A percentile compares a stretch with the other conserved stretches of the same genome.
These are phyloP conservation scores for Dipodascopsis tothii DNA, from an alignment of 805 yeast species.

Conservation along the genomic window DNA sequence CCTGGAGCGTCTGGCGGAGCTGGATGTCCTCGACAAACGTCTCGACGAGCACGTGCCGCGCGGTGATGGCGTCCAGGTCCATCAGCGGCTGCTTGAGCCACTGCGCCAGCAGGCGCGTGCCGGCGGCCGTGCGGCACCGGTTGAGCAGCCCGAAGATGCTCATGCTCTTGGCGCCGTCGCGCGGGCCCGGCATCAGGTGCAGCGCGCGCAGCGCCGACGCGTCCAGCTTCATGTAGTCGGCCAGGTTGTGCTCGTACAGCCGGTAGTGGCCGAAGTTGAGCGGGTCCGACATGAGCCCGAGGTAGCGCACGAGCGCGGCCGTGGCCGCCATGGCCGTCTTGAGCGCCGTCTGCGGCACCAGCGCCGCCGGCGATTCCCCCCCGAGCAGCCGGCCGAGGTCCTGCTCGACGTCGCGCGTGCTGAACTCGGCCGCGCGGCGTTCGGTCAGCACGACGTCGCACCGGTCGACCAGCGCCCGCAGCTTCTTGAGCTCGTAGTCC, in stretches of 20 bases:
- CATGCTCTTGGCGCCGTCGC: conserved; percentile 42
- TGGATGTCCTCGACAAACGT: conserved; percentile 62
- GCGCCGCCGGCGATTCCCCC: conserved; percentile 29
- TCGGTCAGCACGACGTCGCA: conserved; percentile 69
- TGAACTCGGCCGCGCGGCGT: conserved; percentile 50
- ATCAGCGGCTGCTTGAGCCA: conserved; percentile 96
- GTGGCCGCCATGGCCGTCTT: conserved; percentile 53
- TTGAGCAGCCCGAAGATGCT: conserved; percentile 79
- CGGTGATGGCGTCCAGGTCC: conserved; percentile 47
- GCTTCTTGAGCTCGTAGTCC: conserved; percentile 55
- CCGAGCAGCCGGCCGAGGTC: conserved; percentile 68
- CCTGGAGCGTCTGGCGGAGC: conserved; percentile 56
- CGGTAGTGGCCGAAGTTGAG: conserved; percentile 46
- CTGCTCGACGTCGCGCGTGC: conserved; percentile 61
- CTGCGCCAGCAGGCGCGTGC: conserved; percentile 76
- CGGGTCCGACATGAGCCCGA: conserved; percentile 55
- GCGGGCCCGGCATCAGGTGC: conserved; percentile 65
- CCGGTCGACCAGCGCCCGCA: conserved; percentile 64
- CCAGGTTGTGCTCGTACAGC: conserved; percentile 59
- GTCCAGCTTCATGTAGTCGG: conserved; percentile 84
- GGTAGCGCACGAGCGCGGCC: conserved; percentile 60
- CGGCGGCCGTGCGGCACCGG: conserved; percentile 84
- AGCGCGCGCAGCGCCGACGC: conserved; percentile 82
- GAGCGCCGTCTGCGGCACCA: conserved; percentile 34
- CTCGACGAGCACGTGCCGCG: conserved; percentile 71